Conservation (phyloP, 2,329 filamentous ascomycete genomes). For the Cladosporium sp. region DNA sequence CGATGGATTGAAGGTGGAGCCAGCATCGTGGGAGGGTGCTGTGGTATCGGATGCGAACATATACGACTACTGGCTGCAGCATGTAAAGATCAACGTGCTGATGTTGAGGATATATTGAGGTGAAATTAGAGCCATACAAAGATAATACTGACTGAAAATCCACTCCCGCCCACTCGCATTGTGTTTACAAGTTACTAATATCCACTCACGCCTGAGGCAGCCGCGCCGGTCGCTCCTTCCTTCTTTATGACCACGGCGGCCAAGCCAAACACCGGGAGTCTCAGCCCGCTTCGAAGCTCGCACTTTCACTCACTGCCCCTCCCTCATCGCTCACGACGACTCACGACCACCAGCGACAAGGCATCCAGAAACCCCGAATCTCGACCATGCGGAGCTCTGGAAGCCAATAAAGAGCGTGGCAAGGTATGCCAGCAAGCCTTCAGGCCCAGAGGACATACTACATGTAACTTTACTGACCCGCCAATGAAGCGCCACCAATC, state of each 20-base stretch:
- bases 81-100: not conserved
- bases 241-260: not conserved
- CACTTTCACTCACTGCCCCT: not conserved
- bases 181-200: not conserved
- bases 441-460: not conserved
- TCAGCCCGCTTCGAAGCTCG: not conserved
- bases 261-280: not conserved
- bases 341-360: not conserved
- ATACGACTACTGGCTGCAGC: not conserved
- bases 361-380: not conserved
- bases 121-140: not conserved
- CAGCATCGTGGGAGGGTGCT: constrained; percentile 13
- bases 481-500: not conserved
- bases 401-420: not conserved
- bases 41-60: constrained; percentile 9
- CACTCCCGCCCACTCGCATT: not conserved
- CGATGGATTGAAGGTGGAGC: constrained; percentile 9
- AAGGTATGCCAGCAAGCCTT: not conserved
- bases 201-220: not conserved
- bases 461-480: not conserved
- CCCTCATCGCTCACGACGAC: not conserved
- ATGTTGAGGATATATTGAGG: not conserved
- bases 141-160: not conserved
- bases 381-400: not conserved
- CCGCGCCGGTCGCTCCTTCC: not conserved